phyloP scores from a whole-genome alignment of 805 yeast species.

The Hanseniaspora guilliermondii region DNA sequence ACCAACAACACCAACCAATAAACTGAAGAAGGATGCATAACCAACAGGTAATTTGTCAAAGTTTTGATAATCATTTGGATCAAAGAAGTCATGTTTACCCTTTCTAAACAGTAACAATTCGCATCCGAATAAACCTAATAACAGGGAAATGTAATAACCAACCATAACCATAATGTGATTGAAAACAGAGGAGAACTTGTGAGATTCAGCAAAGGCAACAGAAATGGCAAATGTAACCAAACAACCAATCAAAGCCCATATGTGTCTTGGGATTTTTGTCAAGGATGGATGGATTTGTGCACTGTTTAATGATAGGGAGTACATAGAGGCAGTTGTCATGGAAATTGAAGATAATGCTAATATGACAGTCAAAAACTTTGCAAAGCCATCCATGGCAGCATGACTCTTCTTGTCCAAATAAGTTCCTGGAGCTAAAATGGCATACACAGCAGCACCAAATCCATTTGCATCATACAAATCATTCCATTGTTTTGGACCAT shows the following conservation, averaged over 20 bases:
- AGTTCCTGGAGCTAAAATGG: constrained; percentile 63
- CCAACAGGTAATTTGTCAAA: constrained; percentile 57
- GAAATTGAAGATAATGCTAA: constrained; percentile 76
- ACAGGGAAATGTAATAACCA: constrained; percentile 82
- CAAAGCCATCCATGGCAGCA: constrained; percentile 75
- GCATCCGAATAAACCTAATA: constrained; percentile 54
- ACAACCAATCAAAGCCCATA: constrained; percentile 71
- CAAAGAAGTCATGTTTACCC: constrained; percentile 45
- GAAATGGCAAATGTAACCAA: constrained; percentile 69
- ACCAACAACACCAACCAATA: constrained; percentile 76
- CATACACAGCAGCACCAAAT: constrained; percentile 72
- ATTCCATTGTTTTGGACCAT: constrained; percentile 32
- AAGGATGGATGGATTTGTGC: constrained; percentile 71
- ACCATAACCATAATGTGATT: constrained; percentile 77
- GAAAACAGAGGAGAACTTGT: constrained; percentile 58
- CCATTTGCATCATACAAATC: constrained; percentile 41
- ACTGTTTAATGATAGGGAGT: constrained; percentile 73
- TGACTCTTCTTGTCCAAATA: constrained; percentile 21
- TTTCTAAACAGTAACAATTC: constrained; percentile 73
- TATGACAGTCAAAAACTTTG: constrained; percentile 75
- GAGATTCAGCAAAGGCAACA: constrained; percentile 80
- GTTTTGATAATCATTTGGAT: constrained; percentile 48
- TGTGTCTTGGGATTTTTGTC: constrained; percentile 60
- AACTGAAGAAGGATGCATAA: constrained; percentile 61
- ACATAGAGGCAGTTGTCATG: constrained; percentile 85